Evolutionary conservation across 2,329 filamentous ascomycete genomes (phyloP).

Genomic region (Esteya vermicola): DNA sequence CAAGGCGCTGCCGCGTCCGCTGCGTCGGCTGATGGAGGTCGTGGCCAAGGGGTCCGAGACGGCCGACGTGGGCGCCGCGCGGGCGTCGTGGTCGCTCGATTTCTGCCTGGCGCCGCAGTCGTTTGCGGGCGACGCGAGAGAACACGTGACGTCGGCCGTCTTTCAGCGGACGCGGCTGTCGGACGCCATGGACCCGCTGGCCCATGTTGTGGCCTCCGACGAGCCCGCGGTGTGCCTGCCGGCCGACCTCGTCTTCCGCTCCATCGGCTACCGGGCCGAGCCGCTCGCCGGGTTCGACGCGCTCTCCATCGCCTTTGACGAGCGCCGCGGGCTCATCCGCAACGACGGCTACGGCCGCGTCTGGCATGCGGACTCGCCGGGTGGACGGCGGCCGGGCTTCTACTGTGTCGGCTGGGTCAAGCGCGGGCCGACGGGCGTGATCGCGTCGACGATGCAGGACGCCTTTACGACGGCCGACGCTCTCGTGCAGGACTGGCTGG

Average conservation of each 20-base stretch:
- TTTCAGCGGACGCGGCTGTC: slow-evolving; percentile 50
- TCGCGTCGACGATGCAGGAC: slow-evolving; percentile 90
- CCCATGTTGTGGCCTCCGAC: slow-evolving; percentile 34
- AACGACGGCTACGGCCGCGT: slow-evolving; percentile 75
- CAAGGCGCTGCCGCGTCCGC: slow-evolving; percentile 57
- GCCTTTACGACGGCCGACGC: slow-evolving; percentile 81
- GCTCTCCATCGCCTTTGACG: slow-evolving; percentile 66
- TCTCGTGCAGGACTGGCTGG: slow-evolving; percentile 62
- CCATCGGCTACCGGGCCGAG: slow-evolving; percentile 85
- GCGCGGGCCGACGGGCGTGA: slow-evolving; percentile 84
- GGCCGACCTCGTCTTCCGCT: slow-evolving; percentile 68
- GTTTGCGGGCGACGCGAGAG: slow-evolving; percentile 37
- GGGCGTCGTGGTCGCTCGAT: slow-evolving; percentile 69
- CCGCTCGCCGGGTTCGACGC: slow-evolving; percentile 60
- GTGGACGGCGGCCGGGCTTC: slow-evolving; percentile 41
- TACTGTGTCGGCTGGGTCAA: slow-evolving; percentile 98
- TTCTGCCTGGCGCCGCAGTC: slow-evolving; percentile 68
- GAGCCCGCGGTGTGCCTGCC: slow-evolving; percentile 38
- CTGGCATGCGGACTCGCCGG: slow-evolving; percentile 22
- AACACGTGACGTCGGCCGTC: slow-evolving; percentile 45
- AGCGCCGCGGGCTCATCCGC: slow-evolving; percentile 56
- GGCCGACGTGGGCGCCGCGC: slow-evolving; percentile 27
- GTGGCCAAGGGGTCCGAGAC: slow-evolving; percentile 58
- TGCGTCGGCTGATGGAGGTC: slow-evolving; percentile 66
- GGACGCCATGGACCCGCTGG: slow-evolving; percentile 37